Conservation (phyloP, 768 basidiomycete genomes). For the Mycena leptocephala region DNA sequence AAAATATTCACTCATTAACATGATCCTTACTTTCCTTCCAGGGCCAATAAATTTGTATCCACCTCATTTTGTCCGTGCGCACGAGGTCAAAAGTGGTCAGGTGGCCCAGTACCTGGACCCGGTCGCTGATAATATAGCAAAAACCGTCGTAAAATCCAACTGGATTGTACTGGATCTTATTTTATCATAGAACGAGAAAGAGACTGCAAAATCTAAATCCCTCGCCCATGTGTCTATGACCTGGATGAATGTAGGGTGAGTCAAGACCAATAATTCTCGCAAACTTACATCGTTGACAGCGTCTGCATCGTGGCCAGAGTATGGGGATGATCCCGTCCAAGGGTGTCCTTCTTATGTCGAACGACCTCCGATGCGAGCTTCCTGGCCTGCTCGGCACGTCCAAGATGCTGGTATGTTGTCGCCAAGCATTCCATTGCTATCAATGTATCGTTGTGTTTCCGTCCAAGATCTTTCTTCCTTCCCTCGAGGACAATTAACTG, state of each 20-base stretch:
- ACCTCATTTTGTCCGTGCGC: too few species aligned
- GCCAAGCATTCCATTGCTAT: constrained; percentile 14
- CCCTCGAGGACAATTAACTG: neutral
- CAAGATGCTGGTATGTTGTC: neutral
- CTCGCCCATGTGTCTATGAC: too few species aligned
- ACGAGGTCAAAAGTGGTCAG: too few species aligned
- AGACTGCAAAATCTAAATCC: too few species aligned
- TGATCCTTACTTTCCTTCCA: too few species aligned
- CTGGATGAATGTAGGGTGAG: neutral
- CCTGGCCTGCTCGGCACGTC: neutral
- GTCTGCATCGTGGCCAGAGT: neutral
- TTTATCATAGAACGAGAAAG: too few species aligned
- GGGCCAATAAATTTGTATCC: too few species aligned
- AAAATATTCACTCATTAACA: too few species aligned
- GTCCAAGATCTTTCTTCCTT: neutral
- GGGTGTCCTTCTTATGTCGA: neutral
- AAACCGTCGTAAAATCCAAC: too few species aligned
- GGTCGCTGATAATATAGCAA: too few species aligned
- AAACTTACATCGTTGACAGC: neutral
- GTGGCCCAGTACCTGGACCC: too few species aligned
- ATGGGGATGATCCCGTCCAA: neutral
- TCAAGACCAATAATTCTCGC: neutral
- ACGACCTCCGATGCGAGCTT: neutral
- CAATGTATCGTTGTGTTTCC: constrained; percentile 6
- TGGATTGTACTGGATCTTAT: too few species aligned